Base-by-base conservation (phyloP, 257 asterid genomes). In the Lycium ferocissimum region DNA sequence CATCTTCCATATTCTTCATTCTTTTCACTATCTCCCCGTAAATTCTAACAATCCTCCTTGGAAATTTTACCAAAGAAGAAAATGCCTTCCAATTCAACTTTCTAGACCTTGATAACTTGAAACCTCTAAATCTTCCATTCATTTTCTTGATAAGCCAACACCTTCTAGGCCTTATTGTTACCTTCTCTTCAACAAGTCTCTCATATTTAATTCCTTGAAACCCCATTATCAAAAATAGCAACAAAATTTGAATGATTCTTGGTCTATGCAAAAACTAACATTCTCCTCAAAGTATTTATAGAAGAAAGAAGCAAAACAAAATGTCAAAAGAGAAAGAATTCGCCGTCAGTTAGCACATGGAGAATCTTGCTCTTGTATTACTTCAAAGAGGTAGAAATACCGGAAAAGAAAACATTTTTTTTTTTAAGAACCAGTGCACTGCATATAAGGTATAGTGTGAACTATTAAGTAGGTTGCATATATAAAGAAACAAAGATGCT, bases 71-170 rank as follows among this genome's bases (percentile, higher is more conserved):
- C 51, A 92, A 67, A 17, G 91, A 67, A 22, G 91, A 89, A 81
- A 90, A 90, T 18, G 94, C 92, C 94, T 91, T 93, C 98, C 98
- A 94, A n/a, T 90, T 91, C 91, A 93, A 49, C 90, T 88, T 93
- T 58, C 86, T 91, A 0, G 89, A 83, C 10, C 95, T 84, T 47
- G 90, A 86, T 20, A 93, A 57, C 87, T 89, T 91, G 10, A 91
- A 53, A 37, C 97, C 96, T 83, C 89, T 94, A 7, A 83, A 83
- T 81, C 92, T 89, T 65, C 95, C 92, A 9, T 87, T 89, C 59
- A 80, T 18, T 84, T 86, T 92, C 92, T 83, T 90, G 58, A 82
- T 45, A 79, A 85, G 57, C 93, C 89, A 75, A 15, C 86, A 67
- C 85, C 89, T 71, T 62, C 90, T 85, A 6, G 91, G 84, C 88